These are phyloP conservation scores for Trypanosoma scelopori DNA, from an alignment of 208 protist species.

Conservation along the genomic window DNA sequence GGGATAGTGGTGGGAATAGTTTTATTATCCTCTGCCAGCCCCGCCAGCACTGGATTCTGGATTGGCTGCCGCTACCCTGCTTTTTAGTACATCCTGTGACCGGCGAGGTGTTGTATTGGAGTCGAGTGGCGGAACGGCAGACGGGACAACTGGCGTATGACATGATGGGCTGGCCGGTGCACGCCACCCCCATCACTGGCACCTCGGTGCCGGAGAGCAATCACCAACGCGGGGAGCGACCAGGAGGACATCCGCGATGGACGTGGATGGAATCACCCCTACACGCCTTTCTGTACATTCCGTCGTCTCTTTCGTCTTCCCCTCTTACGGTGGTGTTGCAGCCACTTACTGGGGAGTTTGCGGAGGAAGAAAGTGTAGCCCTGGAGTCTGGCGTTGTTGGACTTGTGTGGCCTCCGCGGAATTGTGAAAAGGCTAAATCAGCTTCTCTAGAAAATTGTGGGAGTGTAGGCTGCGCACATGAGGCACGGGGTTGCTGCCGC, in stretches of 20 bases:
- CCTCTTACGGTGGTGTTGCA: constrained; percentile 11
- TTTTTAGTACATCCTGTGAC: constrained; percentile 61
- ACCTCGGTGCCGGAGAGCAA: neutral
- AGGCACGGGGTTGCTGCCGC: neutral
- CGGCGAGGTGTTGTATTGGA: constrained; percentile 67
- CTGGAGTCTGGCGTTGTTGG: constrained; percentile 6
- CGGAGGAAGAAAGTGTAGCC: constrained; percentile 9
- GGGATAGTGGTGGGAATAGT: neutral
- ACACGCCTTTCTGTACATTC: constrained; percentile 7
- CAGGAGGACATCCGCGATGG: neutral
- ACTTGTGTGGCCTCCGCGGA: constrained; percentile 19
- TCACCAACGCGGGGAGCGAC: neutral
- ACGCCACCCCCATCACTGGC: neutral
- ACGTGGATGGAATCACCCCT: constrained; percentile 9
- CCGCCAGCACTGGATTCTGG: constrained; percentile 53
- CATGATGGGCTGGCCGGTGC: constrained; percentile 49
- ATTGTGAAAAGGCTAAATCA: neutral
- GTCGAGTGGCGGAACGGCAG: constrained; percentile 30
- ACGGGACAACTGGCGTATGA: constrained; percentile 44
- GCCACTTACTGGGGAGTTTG: constrained; percentile 16
- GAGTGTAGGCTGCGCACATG: neutral
- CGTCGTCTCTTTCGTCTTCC: neutral
- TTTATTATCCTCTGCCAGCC: constrained; percentile 57
- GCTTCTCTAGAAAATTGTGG: neutral
- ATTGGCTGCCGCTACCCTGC: constrained; percentile 57